phyloP scores from a whole-genome alignment of 257 asterid genomes.

The Solanum gandarillasii region DNA sequence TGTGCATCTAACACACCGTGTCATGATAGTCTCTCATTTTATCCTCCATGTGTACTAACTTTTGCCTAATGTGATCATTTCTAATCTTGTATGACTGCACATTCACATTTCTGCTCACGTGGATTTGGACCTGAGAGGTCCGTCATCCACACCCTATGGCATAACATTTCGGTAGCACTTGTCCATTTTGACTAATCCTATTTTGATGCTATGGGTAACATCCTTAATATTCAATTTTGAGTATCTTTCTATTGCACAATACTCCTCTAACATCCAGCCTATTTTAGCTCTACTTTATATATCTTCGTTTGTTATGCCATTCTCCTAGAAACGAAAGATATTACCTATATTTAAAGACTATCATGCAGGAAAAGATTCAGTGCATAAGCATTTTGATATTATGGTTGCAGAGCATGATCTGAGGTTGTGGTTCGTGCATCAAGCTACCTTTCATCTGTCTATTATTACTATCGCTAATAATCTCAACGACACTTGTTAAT shows the following conservation, averaged over 20 bases:
- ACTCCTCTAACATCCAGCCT: not conserved
- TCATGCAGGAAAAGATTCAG: not conserved
- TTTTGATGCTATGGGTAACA: not conserved
- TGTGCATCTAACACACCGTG: not conserved
- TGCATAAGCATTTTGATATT: not conserved
- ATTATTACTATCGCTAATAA: conserved; percentile 57
- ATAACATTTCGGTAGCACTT: not conserved
- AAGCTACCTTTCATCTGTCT: not conserved
- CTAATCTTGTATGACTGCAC: not conserved
- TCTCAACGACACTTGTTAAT: conserved; percentile 1
- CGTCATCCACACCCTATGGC: not conserved
- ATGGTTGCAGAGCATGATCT: not conserved
- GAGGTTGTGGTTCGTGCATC: not conserved
- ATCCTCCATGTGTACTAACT: not conserved
- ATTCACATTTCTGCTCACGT: not conserved
- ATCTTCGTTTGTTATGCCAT: too few relatives aligned
- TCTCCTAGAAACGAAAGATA: too few relatives aligned
- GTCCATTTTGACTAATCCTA: not conserved
- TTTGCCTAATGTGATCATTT: not conserved
- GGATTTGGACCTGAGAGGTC: not conserved
- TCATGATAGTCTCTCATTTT: not conserved
- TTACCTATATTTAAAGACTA: too few relatives aligned
- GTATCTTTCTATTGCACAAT: not conserved
- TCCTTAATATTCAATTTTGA: not conserved
- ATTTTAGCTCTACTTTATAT: too few relatives aligned